Base-by-base conservation (phyloP, 352 stramenopile species). In the Phytophthora ramorum region DNA sequence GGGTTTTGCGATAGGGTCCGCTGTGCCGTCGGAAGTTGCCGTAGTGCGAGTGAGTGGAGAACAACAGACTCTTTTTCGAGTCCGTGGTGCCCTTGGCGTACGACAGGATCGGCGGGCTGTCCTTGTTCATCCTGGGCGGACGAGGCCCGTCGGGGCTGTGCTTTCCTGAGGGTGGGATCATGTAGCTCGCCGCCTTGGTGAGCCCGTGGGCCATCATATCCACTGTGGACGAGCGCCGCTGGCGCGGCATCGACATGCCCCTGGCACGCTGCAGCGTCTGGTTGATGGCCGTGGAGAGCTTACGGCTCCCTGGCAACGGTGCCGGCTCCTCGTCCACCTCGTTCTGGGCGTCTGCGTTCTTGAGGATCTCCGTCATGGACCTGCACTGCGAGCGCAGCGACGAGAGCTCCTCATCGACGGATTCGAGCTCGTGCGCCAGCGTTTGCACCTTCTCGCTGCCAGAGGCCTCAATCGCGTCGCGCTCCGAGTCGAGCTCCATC, bases 1-100 rank as follows among this genome's bases (percentile, higher is more conserved):
- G 61, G 46, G 75, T 86, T 58, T 76, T 82, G 20, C 76, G 79
- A 56, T 80, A 83, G 3, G 71, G 74, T 12, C 75, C 70, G 51
- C 80, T 85, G 54, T 83, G 77, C 26, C 77, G 75, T 34, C 77
- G 79, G 58, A 89, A 89, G 58, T 77, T 77, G 56, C 60, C 77
- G 46, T 83, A 74, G 53, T 85, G 76, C 47, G 75, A 79, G 49
- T 81, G 71, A 4, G 77, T 73, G 30, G 71, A 61, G 44, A 73
- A 59, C 26, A 79, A 60, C 37, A 80, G 43, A 55, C 60, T 85
- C 58, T 78, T 81, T 17, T 63, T 72, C 16, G 61, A 37, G 52
- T 82, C 74, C 4, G 43, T 64, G 20, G 74, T 66, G 49, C 69
- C 66, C 41, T 83, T 79, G 10, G 49, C 35, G 58, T 83, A 77